Evolutionary conservation across 1,284 basidiomycete genomes (phyloP).

Genomic region (Anthracocystis panici-leucophaei): DNA sequence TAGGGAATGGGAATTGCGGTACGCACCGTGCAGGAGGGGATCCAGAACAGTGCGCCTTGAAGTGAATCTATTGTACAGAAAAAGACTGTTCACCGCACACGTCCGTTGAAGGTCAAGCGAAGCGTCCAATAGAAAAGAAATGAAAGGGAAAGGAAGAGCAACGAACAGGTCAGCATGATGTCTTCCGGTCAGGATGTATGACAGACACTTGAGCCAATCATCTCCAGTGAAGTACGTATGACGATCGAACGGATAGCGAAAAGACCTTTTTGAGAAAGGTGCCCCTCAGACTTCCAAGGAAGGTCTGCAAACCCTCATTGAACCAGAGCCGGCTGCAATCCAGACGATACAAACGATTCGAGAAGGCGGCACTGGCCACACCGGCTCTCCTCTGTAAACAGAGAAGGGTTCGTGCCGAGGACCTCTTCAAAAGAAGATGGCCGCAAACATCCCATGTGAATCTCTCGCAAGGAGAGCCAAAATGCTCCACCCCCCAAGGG

Average conservation of each 20-base stretch:
- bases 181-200: not conserved
- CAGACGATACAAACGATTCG: conserved; percentile 67
- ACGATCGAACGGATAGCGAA: conserved; percentile 12
- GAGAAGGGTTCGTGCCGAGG: conserved; percentile 68
- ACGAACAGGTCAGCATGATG: conserved; percentile 20
- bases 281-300: conserved; percentile 70
- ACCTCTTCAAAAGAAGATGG: conserved; percentile 64
- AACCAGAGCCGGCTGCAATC: conserved; percentile 69
- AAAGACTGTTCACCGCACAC: conserved; percentile 37
- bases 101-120: conserved; percentile 14
- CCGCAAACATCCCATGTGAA: conserved; percentile 54
- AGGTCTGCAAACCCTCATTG: conserved; percentile 70
- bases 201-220: not conserved
- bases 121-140: conserved; percentile 10
- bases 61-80: conserved; percentile 49
- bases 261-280: not conserved
- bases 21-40: conserved; percentile 55
- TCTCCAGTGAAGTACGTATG: conserved; percentile 9
- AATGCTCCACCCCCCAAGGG: conserved; percentile 58
- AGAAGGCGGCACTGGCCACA: conserved; percentile 62
- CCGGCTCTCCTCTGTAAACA: conserved; percentile 59
- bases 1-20: conserved; percentile 35
- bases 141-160: conserved; percentile 2
- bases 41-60: conserved; percentile 57
- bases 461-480: conserved; percentile 68